Conservation (phyloP, 345 rosid species). For the Syzygium grande region DNA sequence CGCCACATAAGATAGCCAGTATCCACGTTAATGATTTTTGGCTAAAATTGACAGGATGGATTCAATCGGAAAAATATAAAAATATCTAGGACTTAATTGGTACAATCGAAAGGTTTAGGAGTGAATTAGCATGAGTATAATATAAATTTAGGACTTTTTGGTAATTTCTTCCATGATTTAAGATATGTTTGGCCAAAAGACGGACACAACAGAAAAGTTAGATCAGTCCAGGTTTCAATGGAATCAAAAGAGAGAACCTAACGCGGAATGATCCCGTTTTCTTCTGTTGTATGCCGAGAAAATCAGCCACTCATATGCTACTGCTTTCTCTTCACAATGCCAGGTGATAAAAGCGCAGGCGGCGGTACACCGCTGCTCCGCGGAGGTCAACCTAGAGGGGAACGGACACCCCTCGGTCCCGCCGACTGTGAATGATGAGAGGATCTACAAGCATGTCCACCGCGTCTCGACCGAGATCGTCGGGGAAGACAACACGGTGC, state of each 20-base stretch:
- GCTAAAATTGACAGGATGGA: too few relatives aligned
- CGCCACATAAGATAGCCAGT: fast-evolving
- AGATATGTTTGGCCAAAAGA: background rate
- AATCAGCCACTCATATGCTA: background rate
- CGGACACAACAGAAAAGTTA: background rate
- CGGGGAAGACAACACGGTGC: conserved; percentile 31
- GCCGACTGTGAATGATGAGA: conserved; percentile 37
- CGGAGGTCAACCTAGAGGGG: conserved; percentile 31
- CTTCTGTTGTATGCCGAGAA: background rate
- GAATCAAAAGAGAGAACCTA: background rate
- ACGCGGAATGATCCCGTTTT: background rate
- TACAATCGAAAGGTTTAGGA: too few relatives aligned
- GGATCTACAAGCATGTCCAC: conserved; percentile 20
- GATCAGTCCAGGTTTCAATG: background rate
- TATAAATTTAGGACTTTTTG: too few relatives aligned
- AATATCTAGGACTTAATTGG: too few relatives aligned
- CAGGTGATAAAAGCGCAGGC: conserved; percentile 52
- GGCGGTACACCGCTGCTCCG: conserved; percentile 46
- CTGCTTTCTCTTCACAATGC: background rate
- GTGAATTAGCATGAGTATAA: too few relatives aligned
- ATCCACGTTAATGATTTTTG: too few relatives aligned
- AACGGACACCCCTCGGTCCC: conserved; percentile 34
- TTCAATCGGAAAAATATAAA: too few relatives aligned
- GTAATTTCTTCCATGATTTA: too few relatives aligned
- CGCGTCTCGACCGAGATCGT: conserved; percentile 19